These are phyloP conservation scores for Knufia fluminis DNA, from an alignment of 2,329 filamentous ascomycete genomes.

Conservation along the genomic window DNA sequence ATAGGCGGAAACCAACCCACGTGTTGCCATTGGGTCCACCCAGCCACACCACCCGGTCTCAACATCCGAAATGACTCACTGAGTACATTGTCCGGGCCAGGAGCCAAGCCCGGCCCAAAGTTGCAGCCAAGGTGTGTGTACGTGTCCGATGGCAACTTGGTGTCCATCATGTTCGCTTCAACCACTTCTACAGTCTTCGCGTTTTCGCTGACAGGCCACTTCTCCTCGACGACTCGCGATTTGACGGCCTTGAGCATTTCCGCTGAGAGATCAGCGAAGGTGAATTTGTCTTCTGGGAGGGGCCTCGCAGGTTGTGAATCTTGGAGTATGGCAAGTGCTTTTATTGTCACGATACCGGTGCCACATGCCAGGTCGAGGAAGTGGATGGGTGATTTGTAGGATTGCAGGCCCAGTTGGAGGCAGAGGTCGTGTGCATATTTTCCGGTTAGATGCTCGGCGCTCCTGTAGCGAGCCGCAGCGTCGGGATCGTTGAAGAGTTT, in stretches of 20 bases:
- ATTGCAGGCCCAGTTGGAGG: slow-evolving; percentile 24
- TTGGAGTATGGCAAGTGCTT: slow-evolving; percentile 35
- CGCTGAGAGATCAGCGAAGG: slow-evolving; percentile 42
- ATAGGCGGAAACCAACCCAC: slow-evolving; percentile 26
- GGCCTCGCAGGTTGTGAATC: not conserved
- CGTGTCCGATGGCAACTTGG: slow-evolving; percentile 29
- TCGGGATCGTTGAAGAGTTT: slow-evolving; percentile 9
- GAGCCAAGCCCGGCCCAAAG: slow-evolving; percentile 42
- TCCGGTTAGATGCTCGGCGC: slow-evolving; percentile 27
- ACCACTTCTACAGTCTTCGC: slow-evolving; percentile 36
- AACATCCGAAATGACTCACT: slow-evolving; percentile 29
- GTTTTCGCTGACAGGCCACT: slow-evolving; percentile 27
- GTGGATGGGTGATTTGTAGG: slow-evolving; percentile 21
- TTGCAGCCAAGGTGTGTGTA: slow-evolving; percentile 40
- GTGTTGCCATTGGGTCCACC: slow-evolving; percentile 31
- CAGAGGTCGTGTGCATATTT: slow-evolving; percentile 26
- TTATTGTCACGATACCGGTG: slow-evolving; percentile 32
- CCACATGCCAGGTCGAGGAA: slow-evolving; percentile 49
- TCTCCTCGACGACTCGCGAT: slow-evolving; percentile 32
- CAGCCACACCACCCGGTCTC: slow-evolving; percentile 28
- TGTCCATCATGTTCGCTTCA: slow-evolving; percentile 42
- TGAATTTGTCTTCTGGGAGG: slow-evolving; percentile 24
- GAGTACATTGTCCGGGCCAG: slow-evolving; percentile 30
- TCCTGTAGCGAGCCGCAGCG: slow-evolving; percentile 25
- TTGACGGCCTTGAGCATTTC: slow-evolving; percentile 35